Evolutionary conservation across 2,329 filamentous ascomycete genomes (phyloP).

Genomic region (Penicillium brasilianum): DNA sequence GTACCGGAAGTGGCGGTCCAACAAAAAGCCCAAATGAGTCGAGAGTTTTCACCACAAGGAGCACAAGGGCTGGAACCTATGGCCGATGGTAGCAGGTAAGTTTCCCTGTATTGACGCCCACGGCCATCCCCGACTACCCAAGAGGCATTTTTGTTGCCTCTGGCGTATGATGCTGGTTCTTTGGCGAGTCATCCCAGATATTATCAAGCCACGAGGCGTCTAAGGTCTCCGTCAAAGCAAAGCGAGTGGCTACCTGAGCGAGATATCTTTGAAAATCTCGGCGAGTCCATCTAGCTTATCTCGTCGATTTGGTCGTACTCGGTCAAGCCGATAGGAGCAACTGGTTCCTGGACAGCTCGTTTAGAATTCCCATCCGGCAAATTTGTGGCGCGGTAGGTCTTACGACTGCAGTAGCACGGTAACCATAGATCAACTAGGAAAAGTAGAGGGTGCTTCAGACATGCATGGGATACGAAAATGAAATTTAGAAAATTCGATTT

Average conservation of each 20-base stretch:
- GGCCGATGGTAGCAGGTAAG: not conserved
- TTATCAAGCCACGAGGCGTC: constrained; percentile 3
- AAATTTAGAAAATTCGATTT: not conserved
- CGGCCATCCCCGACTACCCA: not conserved
- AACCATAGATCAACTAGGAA: not conserved
- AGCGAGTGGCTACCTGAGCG: not conserved
- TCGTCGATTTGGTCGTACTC: too few species aligned
- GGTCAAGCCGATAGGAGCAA: constrained; percentile 4
- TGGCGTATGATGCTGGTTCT: not conserved
- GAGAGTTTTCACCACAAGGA: not conserved
- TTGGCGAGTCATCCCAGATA: not conserved
- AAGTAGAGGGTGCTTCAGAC: not conserved
- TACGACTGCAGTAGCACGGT: constrained; percentile 5
- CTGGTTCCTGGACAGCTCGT: not conserved
- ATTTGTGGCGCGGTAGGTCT: not conserved
- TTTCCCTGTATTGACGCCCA: not conserved
- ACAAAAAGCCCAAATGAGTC: not conserved
- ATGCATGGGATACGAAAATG: not conserved
- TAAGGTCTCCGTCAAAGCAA: not conserved
- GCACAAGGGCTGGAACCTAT: too few species aligned
- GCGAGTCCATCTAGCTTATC: too few species aligned
- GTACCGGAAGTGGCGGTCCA: not conserved
- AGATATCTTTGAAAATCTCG: too few species aligned
- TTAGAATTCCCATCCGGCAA: constrained; percentile 5
- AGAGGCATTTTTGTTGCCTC: not conserved